phyloP scores from a whole-genome alignment of 257 asterid species.

The Anisodus acutangulus region DNA sequence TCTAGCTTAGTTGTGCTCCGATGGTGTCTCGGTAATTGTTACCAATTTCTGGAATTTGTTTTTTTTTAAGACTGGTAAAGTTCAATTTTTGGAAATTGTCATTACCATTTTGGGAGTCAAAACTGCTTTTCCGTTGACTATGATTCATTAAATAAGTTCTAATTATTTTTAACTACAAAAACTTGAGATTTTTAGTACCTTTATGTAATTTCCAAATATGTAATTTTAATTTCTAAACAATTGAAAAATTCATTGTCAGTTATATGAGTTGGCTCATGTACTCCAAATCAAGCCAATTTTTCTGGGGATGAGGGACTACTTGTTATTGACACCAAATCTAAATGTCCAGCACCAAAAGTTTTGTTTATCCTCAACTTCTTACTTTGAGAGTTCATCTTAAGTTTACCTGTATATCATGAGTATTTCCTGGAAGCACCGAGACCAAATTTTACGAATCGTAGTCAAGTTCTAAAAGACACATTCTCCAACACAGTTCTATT shows the following conservation, averaged over 20 bases:
- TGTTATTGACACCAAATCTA: neutral
- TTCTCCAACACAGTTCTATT: neutral
- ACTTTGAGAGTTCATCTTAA: slow-evolving; percentile 7
- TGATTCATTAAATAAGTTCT: neutral
- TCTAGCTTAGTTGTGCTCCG: neutral
- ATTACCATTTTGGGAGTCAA: neutral
- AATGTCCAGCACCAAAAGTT: neutral
- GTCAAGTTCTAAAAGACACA: neutral
- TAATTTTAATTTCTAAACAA: neutral
- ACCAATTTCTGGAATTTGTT: neutral
- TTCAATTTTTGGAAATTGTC: neutral
- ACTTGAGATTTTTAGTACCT: neutral
- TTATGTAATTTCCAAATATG: neutral
- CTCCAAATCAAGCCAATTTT: neutral
- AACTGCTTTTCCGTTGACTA: slow-evolving; percentile 9
- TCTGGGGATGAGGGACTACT: neutral
- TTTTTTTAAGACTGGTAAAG: no score
- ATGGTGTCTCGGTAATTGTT: neutral
- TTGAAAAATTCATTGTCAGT: neutral
- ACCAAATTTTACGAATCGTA: neutral
- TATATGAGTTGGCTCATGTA: neutral
- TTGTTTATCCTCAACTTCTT: neutral
- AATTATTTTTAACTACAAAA: neutral
- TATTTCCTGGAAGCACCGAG: neutral
- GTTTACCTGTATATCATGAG: neutral